Evolutionary conservation across 1,139 yeast genomes (phyloP), one percentile per base, ranked within the genome.

Genomic region (Debaryomyces robertsiae): DNA sequence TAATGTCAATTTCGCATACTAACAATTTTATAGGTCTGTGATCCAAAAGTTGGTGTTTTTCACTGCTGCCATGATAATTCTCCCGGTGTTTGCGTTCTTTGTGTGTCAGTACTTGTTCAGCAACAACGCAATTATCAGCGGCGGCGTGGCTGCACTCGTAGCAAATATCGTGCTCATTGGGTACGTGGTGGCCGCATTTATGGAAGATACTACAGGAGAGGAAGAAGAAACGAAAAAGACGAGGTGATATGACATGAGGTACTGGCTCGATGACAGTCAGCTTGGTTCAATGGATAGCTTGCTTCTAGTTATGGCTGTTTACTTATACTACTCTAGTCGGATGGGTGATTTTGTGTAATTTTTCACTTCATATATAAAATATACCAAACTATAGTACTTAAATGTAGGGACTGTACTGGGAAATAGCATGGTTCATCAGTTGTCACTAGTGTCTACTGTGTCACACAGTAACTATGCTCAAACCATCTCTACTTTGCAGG

Each of bases 131-230:
- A 66, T 90, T 11, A 67, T 84, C 35, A 85, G 95, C 41, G 98
- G 98, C 27, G 96, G 96, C 4, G 58, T 83, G 13, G 96, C 97
- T 24, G 98, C 98, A 0, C 69, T 82, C 14, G 81, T 82, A 37
- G 98, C 97, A 33, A 93, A 93, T 58, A 65, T 87, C 10, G 97
- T 93, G 27, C 74, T 93, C 51, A 79, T 91, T 41, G 93, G 91
- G 2, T 93, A 88, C 58, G 85, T 93, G 16, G 73, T 89, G 13
- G 91, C 81, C 39, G 98, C 98, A 0, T 90, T 91, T 60, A 76
- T 77, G 18, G 98, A 93, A 60, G 90, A 87, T 42, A 67, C 82
- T n/a, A 62, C 61, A 25, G 55, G 61, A 11, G 60, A 56, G 6
- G 65, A 58, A 27, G 66, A 65, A 28, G 65, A 64, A 38, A 63